A percentile compares a stretch with the other conserved stretches of the same genome.
Conservation (phyloP, 1,139 yeast genomes). For the Yamadazyma membranifaciens region DNA sequence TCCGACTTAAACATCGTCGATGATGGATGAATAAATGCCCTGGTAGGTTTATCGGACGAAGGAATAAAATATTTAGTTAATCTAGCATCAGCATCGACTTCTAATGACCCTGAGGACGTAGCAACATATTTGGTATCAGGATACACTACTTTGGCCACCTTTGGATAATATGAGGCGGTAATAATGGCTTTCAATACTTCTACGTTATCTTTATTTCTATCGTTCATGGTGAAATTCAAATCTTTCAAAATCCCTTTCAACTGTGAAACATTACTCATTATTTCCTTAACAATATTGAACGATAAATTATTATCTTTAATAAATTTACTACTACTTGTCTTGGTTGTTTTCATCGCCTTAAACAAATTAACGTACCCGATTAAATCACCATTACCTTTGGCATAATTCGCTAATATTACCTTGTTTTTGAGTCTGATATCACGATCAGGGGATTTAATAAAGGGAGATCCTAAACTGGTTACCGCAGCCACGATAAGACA, state of each 20-base stretch:
- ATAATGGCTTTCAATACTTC: constrained; percentile 62
- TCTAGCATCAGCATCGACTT: constrained; percentile 78
- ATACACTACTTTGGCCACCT: constrained; percentile 72
- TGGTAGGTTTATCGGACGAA: constrained; percentile 7
- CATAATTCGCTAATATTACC: constrained; percentile 39
- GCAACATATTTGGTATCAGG: constrained; percentile 79
- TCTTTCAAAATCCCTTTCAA: constrained; percentile 67
- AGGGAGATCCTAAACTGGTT: constrained; percentile 72
- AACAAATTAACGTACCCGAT: constrained; percentile 62
- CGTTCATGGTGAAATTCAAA: constrained; percentile 57
- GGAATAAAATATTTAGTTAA: constrained; percentile 67
- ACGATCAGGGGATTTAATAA: constrained; percentile 44
- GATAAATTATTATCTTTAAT: constrained; percentile 65
- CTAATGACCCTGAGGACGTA: constrained; percentile 76
- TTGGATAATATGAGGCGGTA: constrained; percentile 82
- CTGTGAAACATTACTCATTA: constrained; percentile 67
- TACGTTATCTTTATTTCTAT: constrained; percentile 44
- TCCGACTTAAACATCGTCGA: constrained; percentile 21
- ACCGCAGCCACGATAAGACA: constrained; percentile 77
- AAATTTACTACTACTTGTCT: constrained; percentile 34
- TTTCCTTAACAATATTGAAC: constrained; percentile 63
- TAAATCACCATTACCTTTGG: constrained; percentile 62
- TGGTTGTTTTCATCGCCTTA: constrained; percentile 42
- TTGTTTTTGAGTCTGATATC: constrained; percentile 69
- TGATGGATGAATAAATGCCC: constrained; percentile 17